phyloP scores from a whole-genome alignment of 371 early-diverging fungal species.

The Saksenaea oblongispora region DNA sequence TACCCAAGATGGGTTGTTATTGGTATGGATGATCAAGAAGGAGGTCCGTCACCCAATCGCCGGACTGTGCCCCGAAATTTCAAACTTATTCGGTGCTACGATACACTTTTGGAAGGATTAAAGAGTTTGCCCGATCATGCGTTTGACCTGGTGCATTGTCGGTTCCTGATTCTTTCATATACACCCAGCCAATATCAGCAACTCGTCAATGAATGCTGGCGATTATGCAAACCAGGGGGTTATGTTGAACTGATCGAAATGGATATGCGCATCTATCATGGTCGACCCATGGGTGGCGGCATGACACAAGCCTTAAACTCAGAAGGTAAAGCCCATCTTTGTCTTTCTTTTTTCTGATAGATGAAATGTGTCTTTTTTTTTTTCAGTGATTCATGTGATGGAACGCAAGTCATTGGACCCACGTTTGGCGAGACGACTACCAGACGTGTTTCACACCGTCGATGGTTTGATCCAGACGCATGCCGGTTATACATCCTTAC shows the following conservation, averaged over 20 bases:
- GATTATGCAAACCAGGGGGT: constrained; percentile 32
- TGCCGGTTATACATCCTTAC: constrained; percentile 41
- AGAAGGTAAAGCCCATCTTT: constrained; percentile 31
- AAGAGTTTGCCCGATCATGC: constrained; percentile 27
- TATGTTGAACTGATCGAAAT: constrained; percentile 45
- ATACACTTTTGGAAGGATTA: constrained; percentile 27
- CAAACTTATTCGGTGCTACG: constrained; percentile 23
- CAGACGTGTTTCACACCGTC: constrained; percentile 25
- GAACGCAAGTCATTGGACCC: constrained; percentile 38
- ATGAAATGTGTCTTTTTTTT: background rate
- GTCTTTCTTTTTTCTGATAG: constrained; percentile 5
- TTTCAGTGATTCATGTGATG: constrained; percentile 34
- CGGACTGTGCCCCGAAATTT: constrained; percentile 22
- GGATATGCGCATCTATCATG: constrained; percentile 45
- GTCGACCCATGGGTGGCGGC: constrained; percentile 15
- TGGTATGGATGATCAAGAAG: constrained; percentile 33
- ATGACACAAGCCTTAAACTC: constrained; percentile 32
- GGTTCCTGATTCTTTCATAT: constrained; percentile 28
- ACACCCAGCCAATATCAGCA: constrained; percentile 27
- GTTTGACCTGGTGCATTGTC: constrained; percentile 41
- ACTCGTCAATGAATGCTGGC: constrained; percentile 33
- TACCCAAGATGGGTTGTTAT: constrained; percentile 38
- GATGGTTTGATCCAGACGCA: constrained; percentile 4
- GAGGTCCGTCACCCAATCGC: constrained; percentile 18
- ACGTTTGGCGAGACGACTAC: constrained; percentile 34